Percentiles rank a stretch among this genome's conserved stretches.
These are phyloP conservation scores for Hirschioporus abietinus DNA, from an alignment of 768 basidiomycete genomes.

Conservation along the genomic window DNA sequence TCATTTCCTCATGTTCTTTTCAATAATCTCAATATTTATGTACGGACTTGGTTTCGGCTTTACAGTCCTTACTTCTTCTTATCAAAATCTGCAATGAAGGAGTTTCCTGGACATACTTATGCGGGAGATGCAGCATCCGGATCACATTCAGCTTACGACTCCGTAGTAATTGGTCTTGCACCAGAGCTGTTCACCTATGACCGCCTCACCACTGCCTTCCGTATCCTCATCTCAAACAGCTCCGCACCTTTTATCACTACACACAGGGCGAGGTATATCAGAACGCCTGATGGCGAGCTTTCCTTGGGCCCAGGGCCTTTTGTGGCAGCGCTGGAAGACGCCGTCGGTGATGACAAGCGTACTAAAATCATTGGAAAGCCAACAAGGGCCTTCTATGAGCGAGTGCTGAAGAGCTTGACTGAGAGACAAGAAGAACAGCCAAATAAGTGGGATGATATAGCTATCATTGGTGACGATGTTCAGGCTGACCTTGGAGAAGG, in stretches of 20 bases:
- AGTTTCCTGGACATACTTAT: conserved; percentile 25
- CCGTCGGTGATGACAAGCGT: conserved; percentile 30
- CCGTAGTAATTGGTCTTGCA: conserved; percentile 61
- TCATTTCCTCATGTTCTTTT: conserved; percentile 10
- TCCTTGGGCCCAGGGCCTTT: conserved; percentile 71
- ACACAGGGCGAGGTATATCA: conserved; percentile 51
- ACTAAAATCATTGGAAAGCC: conserved; percentile 66
- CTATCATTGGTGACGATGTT: conserved; percentile 64
- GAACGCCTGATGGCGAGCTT: conserved; percentile 40
- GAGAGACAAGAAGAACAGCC: conserved; percentile 13
- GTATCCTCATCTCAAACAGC: conserved; percentile 39
- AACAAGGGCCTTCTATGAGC: conserved; percentile 49
- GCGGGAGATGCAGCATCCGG: conserved; percentile 1
- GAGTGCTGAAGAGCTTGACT: conserved; percentile 43
- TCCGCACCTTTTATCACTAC: conserved; percentile 45
- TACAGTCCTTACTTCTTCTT: conserved; percentile 53
- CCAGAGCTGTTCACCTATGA: conserved; percentile 47
- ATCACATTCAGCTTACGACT: conserved; percentile 35
- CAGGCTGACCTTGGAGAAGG: conserved; percentile 60
- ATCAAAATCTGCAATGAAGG: conserved; percentile 41
- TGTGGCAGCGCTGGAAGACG: conserved; percentile 55
- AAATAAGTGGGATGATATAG: conserved; percentile 29
- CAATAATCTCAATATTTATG: conserved; percentile 4
- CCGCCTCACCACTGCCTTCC: conserved; percentile 59
- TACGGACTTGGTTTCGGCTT: background rate